These are phyloP conservation scores for Lipomyces lipofer DNA, from an alignment of 805 yeast species.

Conservation along the genomic window DNA sequence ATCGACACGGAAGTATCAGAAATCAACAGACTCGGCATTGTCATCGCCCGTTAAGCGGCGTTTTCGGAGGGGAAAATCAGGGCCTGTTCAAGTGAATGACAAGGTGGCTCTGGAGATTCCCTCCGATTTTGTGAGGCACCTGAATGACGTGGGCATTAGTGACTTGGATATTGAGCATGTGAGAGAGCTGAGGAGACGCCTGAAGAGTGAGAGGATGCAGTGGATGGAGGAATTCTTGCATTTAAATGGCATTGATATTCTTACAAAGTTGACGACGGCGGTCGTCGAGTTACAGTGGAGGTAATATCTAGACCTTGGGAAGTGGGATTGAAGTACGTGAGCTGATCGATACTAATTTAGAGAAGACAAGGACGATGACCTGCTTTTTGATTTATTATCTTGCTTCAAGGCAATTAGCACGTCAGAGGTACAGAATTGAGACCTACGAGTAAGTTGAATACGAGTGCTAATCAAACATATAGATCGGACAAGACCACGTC, in stretches of 20 bases:
- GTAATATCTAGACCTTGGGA: not conserved
- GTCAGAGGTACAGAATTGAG: conserved; percentile 13
- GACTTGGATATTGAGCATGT: not conserved
- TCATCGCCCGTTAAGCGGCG: conserved; percentile 7
- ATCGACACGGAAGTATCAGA: not conserved
- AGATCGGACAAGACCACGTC: conserved; percentile 16
- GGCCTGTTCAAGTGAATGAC: not conserved
- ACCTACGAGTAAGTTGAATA: too few relatives aligned
- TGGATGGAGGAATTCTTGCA: conserved; percentile 18
- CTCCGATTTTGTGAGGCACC: conserved; percentile 22
- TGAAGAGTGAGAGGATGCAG: conserved; percentile 13
- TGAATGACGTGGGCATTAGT: not conserved
- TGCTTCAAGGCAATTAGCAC: conserved; percentile 13
- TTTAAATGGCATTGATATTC: conserved; percentile 14
- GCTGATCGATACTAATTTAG: conserved; percentile 8
- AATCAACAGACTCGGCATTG: not conserved
- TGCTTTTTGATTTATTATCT: conserved; percentile 10
- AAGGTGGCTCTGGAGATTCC: conserved; percentile 1
- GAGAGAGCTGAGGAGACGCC: conserved; percentile 6
- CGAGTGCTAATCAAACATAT: too few relatives aligned
- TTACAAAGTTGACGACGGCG: not conserved
- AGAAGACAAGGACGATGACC: conserved; percentile 19
- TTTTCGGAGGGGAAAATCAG: not conserved
- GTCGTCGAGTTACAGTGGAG: conserved; percentile 12
- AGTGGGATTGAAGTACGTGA: not conserved